phyloP scores from a whole-genome alignment of 768 basidiomycete genomes.

The Paxillus rubicundulus region DNA sequence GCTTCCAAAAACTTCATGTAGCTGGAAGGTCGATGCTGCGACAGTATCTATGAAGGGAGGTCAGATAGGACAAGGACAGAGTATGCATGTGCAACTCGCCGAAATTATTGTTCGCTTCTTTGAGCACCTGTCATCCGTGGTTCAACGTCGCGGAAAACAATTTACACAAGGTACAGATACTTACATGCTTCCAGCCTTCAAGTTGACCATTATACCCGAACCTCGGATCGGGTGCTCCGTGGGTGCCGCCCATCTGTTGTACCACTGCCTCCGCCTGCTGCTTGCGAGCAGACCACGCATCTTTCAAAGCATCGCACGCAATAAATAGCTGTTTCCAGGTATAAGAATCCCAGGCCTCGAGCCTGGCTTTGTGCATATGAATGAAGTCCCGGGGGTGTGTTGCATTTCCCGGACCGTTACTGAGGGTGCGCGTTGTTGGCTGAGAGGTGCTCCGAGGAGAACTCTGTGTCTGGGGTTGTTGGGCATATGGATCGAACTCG shows the following conservation, averaged over 20 bases:
- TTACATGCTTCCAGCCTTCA: slow-evolving; percentile 56
- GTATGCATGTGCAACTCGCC: slow-evolving; percentile 36
- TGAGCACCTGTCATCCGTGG: slow-evolving; percentile 42
- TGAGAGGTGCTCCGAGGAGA: neutral
- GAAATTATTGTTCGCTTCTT: slow-evolving; percentile 51
- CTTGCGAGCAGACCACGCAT: slow-evolving; percentile 62
- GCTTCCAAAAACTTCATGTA: slow-evolving; percentile 68
- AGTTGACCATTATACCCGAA: slow-evolving; percentile 52
- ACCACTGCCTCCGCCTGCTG: slow-evolving; percentile 49
- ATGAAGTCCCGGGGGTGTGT: slow-evolving; percentile 70
- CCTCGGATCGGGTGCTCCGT: slow-evolving; percentile 26
- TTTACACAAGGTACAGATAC: slow-evolving; percentile 19
- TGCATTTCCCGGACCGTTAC: slow-evolving; percentile 29
- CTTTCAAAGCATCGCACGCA: slow-evolving; percentile 62
- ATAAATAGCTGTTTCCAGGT: slow-evolving; percentile 70
- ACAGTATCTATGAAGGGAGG: slow-evolving; percentile 37
- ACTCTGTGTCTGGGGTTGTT: slow-evolving; percentile 14
- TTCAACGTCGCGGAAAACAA: slow-evolving; percentile 7
- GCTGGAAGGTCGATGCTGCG: slow-evolving; percentile 69
- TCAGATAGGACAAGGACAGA: neutral
- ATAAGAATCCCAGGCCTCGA: slow-evolving; percentile 69
- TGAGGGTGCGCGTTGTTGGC: neutral
- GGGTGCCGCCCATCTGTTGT: slow-evolving; percentile 45
- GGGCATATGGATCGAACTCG: slow-evolving; percentile 42
- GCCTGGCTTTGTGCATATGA: slow-evolving; percentile 58